Conservation (phyloP, 176 grass and related monocot species). For the Juncus effusus region DNA sequence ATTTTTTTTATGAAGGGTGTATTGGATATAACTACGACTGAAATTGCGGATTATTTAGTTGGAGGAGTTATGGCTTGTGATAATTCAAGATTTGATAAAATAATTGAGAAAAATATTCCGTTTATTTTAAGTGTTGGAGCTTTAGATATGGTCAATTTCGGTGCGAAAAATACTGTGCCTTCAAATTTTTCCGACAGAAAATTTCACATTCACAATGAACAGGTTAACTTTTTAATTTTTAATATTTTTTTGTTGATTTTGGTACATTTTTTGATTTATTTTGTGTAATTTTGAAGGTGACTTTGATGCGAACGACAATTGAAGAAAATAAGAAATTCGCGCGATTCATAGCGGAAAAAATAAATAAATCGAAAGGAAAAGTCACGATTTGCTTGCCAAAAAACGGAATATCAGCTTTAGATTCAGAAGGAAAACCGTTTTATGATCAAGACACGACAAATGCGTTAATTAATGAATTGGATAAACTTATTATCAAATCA, state of each 20-base stretch:
- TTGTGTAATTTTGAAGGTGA: slow-evolving; percentile 51
- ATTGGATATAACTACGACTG: slow-evolving; percentile 92
- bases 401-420: slow-evolving; percentile 77
- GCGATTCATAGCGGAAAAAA: slow-evolving; percentile 84
- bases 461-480: slow-evolving; percentile 67
- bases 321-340: slow-evolving; percentile 91
- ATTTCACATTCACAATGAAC: slow-evolving; percentile 82
- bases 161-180: slow-evolving; percentile 73
- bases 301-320: slow-evolving; percentile 67
- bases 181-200: slow-evolving; percentile 65
- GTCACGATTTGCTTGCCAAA: slow-evolving; percentile 64
- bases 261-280: slow-evolving; percentile 12
- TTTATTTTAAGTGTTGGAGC: slow-evolving; percentile 88
- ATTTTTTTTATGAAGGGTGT: slow-evolving; percentile 54
- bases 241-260: slow-evolving; percentile 12
- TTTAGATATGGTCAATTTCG: slow-evolving; percentile 98
- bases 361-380: slow-evolving; percentile 76
- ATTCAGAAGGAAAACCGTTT: slow-evolving; percentile 86
- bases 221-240: slow-evolving; percentile 49
- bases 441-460: slow-evolving; percentile 78
- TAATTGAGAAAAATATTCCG: slow-evolving; percentile 71
- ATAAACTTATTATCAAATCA: slow-evolving; percentile 47
- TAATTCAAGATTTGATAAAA: slow-evolving; percentile 68
- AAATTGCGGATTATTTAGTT: slow-evolving; percentile 90
- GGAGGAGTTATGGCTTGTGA: slow-evolving; percentile 89